Evolutionary conservation across 495 filamentous ascomycete species (phyloP).

Genomic region (Neurospora intermedia): DNA sequence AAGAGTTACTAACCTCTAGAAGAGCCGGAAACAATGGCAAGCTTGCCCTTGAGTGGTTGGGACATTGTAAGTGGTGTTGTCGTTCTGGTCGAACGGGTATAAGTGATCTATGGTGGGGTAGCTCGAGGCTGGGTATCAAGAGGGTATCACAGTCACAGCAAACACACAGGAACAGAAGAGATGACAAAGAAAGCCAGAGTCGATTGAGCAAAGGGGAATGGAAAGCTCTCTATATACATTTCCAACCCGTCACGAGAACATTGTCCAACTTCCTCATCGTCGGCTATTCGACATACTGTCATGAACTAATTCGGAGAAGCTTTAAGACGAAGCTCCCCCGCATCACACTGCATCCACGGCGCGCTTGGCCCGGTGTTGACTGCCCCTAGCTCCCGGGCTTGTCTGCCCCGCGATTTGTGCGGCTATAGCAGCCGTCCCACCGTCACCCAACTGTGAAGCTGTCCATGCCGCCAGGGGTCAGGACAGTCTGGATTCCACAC

Average conservation of each 20-base stretch:
- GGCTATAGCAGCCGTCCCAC: slow-evolving; percentile 13
- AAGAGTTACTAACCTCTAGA: slow-evolving; percentile 47
- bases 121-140: not conserved
- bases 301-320: not conserved
- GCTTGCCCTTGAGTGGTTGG: slow-evolving; percentile 50
- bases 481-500: not conserved
- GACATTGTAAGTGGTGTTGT: slow-evolving; percentile 15
- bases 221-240: not conserved
- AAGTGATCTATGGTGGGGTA: not conserved
- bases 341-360: not conserved
- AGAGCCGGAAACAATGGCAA: slow-evolving; percentile 68
- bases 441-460: not conserved
- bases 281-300: not conserved
- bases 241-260: not conserved
- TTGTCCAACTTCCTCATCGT: not conserved
- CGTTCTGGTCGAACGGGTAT: not conserved
- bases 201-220: not conserved
- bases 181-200: not conserved
- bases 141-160: not conserved
- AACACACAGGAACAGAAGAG: not conserved
- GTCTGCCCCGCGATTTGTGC: slow-evolving; percentile 25
- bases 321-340: not conserved
- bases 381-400: slow-evolving; percentile 6
- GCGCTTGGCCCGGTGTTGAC: not conserved
- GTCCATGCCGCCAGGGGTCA: not conserved